These are phyloP conservation scores for Obelidium mucronatum DNA, from an alignment of 192 early-diverging fungal genomes.

Conservation along the genomic window DNA sequence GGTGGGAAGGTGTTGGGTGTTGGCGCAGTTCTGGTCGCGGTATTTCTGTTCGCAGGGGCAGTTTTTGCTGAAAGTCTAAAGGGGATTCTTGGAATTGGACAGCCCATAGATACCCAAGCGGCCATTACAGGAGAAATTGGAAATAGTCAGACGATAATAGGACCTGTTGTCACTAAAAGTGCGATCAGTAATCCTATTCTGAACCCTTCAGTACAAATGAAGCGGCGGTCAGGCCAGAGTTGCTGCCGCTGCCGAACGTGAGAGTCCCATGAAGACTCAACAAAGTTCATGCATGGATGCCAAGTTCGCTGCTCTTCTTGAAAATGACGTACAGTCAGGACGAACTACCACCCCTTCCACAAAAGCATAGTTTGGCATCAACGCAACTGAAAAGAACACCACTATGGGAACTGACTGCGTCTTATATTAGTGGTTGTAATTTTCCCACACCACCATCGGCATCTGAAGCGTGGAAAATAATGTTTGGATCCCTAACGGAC, in stretches of 20 bases:
- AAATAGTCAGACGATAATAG: too few relatives aligned
- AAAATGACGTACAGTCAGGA: too few relatives aligned
- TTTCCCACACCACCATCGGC: not conserved
- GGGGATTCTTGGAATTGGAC: not conserved
- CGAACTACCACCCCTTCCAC: not conserved
- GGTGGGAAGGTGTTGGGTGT: not conserved
- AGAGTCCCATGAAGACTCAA: not conserved
- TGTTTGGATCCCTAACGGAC: slow-evolving; percentile 7
- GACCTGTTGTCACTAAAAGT: too few relatives aligned
- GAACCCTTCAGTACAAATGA: too few relatives aligned
- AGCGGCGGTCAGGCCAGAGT: not conserved
- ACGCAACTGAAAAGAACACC: not conserved
- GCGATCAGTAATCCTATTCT: too few relatives aligned
- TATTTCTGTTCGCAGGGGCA: not conserved
- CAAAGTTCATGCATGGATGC: not conserved
- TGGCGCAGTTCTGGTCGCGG: not conserved
- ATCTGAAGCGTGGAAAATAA: slow-evolving; percentile 9
- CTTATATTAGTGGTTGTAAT: not conserved
- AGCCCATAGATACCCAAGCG: too few relatives aligned
- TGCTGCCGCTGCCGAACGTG: not conserved
- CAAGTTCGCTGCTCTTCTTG: too few relatives aligned
- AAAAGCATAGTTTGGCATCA: not conserved
- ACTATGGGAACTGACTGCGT: not conserved
- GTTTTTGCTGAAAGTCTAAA: not conserved
- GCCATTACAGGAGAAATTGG: too few relatives aligned